Percentiles rank a stretch among this genome's conserved stretches.
Conservation (phyloP, 2,329 filamentous ascomycete genomes). For the Arthrobotrys pseudoclavata region DNA sequence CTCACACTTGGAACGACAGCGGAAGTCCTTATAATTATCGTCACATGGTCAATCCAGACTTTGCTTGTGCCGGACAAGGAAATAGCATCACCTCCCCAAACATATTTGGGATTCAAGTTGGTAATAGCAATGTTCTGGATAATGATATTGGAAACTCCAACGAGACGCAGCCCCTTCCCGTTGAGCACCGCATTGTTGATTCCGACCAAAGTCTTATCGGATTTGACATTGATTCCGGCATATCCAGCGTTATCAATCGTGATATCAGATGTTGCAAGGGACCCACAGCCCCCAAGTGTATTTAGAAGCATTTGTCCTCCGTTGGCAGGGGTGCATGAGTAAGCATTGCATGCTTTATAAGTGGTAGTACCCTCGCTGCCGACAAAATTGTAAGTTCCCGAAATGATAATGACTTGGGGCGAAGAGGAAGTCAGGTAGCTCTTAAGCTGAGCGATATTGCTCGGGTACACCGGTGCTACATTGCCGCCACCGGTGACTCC, state of each 20-base stretch:
- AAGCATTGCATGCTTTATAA: conserved; percentile 73
- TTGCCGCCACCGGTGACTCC: conserved; percentile 74
- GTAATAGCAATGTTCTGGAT: conserved; percentile 70
- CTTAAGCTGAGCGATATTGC: conserved; percentile 68
- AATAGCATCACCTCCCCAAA: conserved; percentile 74
- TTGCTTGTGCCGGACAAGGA: conserved; percentile 69
- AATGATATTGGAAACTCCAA: conserved; percentile 38
- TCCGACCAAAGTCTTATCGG: conserved; percentile 71
- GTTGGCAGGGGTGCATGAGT: conserved; percentile 59
- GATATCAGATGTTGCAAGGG: conserved; percentile 73
- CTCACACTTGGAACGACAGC: too few species aligned
- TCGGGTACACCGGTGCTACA: conserved; percentile 71
- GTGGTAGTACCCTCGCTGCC: conserved; percentile 71
- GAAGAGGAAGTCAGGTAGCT: conserved; percentile 66
- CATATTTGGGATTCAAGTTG: conserved; percentile 72
- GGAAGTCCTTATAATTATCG: too few species aligned
- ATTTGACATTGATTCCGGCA: conserved; percentile 70
- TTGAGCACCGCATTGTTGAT: conserved; percentile 58
- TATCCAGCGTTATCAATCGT: conserved; percentile 71
- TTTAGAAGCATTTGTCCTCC: conserved; percentile 63
- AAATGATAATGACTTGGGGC: conserved; percentile 59
- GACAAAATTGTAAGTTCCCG: conserved; percentile 70
- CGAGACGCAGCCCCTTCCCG: conserved; percentile 26
- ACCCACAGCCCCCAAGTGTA: conserved; percentile 73
- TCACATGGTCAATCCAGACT: conserved; percentile 64